phyloP scores from a whole-genome alignment of 768 basidiomycete genomes.

The Macrolepiota albuminosa region DNA sequence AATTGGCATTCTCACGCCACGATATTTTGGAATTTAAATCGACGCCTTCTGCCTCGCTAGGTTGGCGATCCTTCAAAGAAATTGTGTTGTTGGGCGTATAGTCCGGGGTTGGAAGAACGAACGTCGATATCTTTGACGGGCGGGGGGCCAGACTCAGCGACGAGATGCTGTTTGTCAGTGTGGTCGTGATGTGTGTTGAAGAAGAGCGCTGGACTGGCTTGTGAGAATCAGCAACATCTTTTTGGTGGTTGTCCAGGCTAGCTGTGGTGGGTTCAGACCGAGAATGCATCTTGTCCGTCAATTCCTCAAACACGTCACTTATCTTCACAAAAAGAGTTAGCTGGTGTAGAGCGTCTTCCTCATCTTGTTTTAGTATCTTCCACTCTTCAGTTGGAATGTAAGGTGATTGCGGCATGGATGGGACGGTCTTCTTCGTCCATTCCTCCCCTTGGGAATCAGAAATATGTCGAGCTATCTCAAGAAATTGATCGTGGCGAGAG shows the following conservation, averaged over 20 bases:
- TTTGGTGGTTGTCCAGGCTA: neutral
- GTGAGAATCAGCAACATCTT: neutral
- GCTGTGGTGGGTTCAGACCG: neutral
- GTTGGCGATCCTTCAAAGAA: neutral
- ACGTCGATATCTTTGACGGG: conserved; percentile 9
- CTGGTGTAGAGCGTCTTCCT: conserved; percentile 21
- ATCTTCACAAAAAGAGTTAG: conserved; percentile 21
- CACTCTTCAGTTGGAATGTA: conserved; percentile 20
- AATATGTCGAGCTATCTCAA: conserved; percentile 32
- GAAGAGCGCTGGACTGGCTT: neutral
- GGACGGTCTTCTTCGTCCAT: conserved; percentile 34
- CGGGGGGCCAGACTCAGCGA: conserved; percentile 10
- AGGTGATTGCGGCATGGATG: conserved; percentile 16
- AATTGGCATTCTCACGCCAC: conserved; percentile 16
- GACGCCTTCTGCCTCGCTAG: neutral
- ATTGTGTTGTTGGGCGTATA: neutral
- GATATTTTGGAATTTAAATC: conserved; percentile 2
- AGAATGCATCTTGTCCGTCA: neutral
- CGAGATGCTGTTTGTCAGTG: conserved; percentile 8
- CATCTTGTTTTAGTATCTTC: conserved; percentile 20
- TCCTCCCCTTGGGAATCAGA: conserved; percentile 28
- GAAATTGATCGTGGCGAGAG: conserved; percentile 24
- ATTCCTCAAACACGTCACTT: conserved; percentile 19
- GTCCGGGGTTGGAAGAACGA: neutral
- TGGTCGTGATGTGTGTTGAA: neutral